Evolutionary conservation across 768 basidiomycete genomes (phyloP), one percentile per base, ranked within the genome.

Genomic region (Cystofilobasidium ferigula): DNA sequence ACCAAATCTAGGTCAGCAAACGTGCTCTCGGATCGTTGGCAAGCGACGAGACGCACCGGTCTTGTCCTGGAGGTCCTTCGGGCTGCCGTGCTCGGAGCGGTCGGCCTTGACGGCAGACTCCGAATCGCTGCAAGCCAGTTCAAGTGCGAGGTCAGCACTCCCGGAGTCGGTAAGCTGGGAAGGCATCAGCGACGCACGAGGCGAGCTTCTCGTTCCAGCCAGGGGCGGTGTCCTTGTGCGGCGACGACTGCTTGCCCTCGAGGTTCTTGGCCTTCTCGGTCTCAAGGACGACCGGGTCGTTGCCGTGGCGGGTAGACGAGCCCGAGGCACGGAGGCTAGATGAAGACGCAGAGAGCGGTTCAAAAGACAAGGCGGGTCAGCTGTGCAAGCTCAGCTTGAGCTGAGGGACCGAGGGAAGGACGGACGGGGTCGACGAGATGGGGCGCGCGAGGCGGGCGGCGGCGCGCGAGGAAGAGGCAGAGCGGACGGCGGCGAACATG

Each of bases 181-280:
- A 53, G 24, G 51, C 18, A 28, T 8, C 28, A 26, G 40, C 22
- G 35, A 64, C 57, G 43, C 26, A 65, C 58, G 43, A 40, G 22
- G 64, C 64, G 43, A 65, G 64, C n/a, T 57, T 57, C 45, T 65
- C 64, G 57, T 65, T 65, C 64, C 64, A 65, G 32, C 57, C 57
- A 26, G 64, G 64, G 36, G 57, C 64, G 28, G 26, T 12, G 40
- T 59, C 40, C 26, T 59, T 40, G 56, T 45, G 43, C 10, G 42
- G 64, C n/a, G 43, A 47, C 24, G 47, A 59, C 45, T 65, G 57
- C 47, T 59, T 45, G 9, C 57, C 64, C 13, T 59, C n/a, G 40
- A 65, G n/a, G 64, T 65, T 65, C 6, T 47, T 32, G 34, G 42
- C 57, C 64, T 65, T 65, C 57, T 65, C 64, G 45, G 59, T 45